Conservation (phyloP, 345 rosid genomes). For the Jatropha curcas region DNA sequence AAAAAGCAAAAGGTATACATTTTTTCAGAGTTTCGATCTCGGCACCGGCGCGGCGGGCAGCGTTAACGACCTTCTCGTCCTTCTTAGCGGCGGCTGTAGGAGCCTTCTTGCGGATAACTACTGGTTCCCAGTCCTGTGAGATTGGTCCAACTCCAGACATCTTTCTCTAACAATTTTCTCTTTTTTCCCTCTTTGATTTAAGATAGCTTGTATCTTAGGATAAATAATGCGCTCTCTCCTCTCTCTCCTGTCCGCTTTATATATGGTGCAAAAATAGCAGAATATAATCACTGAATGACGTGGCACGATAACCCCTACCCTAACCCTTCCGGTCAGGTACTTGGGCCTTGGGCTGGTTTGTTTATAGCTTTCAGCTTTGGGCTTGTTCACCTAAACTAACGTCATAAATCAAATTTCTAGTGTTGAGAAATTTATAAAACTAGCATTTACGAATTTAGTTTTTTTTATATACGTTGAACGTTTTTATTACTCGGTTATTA, state of each 20-base stretch:
- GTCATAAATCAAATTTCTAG: too few species aligned
- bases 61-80: constrained; percentile 37
- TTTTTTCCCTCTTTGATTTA: neutral
- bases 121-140: constrained; percentile 38
- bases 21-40: constrained; percentile 35
- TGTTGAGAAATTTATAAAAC: too few species aligned
- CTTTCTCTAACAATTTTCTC: neutral
- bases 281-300: neutral
- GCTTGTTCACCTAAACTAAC: too few species aligned
- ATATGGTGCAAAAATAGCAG: neutral
- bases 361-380: neutral
- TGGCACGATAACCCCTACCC: neutral
- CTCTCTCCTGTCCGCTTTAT: neutral
- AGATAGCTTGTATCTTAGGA: neutral
- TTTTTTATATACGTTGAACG: too few species aligned
- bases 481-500: too few species aligned
- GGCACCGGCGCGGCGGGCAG: constrained; percentile 36
- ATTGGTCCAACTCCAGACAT: constrained; percentile 31
- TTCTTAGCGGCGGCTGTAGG: constrained; percentile 38
- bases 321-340: neutral
- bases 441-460: too few species aligned
- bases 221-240: neutral
- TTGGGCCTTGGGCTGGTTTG: neutral
- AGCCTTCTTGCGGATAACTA: constrained; percentile 39
- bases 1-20: constrained; percentile 1